Base-by-base conservation (phyloP, 2,329 filamentous ascomycete genomes). In the Periglandula ipomoeae region DNA sequence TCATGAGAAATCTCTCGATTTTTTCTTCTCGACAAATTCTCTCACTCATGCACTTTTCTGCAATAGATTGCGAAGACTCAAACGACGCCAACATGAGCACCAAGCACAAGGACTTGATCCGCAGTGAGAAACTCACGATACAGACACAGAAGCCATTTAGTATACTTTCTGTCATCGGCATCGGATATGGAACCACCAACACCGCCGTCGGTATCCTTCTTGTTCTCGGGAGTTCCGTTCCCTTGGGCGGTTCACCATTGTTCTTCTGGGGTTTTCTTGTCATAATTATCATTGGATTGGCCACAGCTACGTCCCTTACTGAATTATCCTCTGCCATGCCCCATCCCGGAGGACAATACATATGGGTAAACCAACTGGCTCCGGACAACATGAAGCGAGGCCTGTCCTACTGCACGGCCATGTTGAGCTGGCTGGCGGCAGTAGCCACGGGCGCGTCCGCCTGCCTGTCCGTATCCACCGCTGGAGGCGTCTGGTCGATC, bases 101-200 rank as follows among this genome's bases (percentile, higher is more conserved):
- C 37, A 27, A 32, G 13, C 22, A 17, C 46, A 39, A 43, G 5
- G 30, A 43, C 20, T 22, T 46, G 53, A 40, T 58, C 4, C 26
- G 19, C 15, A 45, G 53, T 13, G 55, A 53, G 9, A 47, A 58
- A 17, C 39, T 55, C 23, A 58, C 52, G 3, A 30, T 56, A 15
- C 59, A 58, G 45, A 55, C 52, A 7, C 47, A 53, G 67, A 74
- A 47, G 67, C 61, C 35, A 42, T 53, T 62, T 52, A 60, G 48
- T 2, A 61, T 56, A 0, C 49, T 61, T 0, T 62, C 59, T 0
- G 59, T 58, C 3, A 48, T 61, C 3, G 58, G 58, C 19, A 57
- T 59, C 37, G 59, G 57, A 26, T 59, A 60, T 39, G 56, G 57
- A 17, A 56, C 55, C 8, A 60, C 57, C 1, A 60, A 60, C 49